Base-by-base conservation (phyloP, 129 eudicot species). In the Calendula officinalis region DNA sequence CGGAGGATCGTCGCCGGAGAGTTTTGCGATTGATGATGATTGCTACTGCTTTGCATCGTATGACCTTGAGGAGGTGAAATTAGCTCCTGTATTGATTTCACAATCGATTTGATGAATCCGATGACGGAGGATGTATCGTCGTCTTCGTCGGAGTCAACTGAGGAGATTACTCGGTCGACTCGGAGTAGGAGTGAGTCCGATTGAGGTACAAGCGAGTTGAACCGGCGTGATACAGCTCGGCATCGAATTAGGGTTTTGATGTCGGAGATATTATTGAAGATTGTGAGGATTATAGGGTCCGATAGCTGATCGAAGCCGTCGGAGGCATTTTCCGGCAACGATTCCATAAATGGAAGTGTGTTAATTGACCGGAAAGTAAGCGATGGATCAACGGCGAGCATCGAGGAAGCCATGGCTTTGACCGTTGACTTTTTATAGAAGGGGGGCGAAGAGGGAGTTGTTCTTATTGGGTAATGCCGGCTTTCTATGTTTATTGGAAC, bases 111-210 rank as follows among this genome's bases (percentile, higher is more conserved):
- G 68, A 84, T 63, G 65, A 84, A 54, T 5, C 64, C 45, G 40
- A 74, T 45, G 65, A 80, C 50, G 30, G 78, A 69, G 55, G 85
- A 73, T 48, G 80, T 47, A 49, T 71, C 84, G 16, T 59, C 73
- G 62, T 63, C 78, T 32, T 58, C 75, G 1, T 71, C 78, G 8
- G 83, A 59, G 54, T 79, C 81, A 8, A 75, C 45, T 1, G 83
- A 47, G 67, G 85, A 77, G 69, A 80, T 77, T 5, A 84, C 90
- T 27, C 83, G 70, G 81, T 84, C 90, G 40, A 84, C 90, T n/a
- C 83, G 78, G 57, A 84, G 83, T 47, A 71, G 60, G 57, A 84
- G 77, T 2, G 90, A 70, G 64, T 77, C 83, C 9, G 81, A 42
- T 46, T 84, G 90, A 2, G 90, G 83, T 17, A 84, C 83, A 12